Evolutionary conservation across 108 stramenopile species (phyloP).

Genomic region (Mayamaea pseudoterrestris): DNA sequence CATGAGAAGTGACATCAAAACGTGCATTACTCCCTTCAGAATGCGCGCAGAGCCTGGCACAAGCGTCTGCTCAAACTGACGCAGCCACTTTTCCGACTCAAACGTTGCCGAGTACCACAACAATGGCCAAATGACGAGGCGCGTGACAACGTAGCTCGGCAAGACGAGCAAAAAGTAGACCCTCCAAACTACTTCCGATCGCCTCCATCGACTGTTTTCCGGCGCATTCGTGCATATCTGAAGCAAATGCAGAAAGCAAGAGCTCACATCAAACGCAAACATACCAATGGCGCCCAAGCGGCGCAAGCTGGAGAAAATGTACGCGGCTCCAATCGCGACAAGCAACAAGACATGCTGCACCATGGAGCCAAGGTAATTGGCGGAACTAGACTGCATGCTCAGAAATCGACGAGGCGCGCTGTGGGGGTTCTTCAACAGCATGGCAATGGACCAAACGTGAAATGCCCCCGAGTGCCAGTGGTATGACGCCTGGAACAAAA

Average conservation of each 20-base stretch:
- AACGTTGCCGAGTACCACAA: constrained; percentile 54
- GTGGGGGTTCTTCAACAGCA: constrained; percentile 28
- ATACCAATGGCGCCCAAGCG: constrained; percentile 60
- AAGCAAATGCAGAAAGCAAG: constrained; percentile 51
- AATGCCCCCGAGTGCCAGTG: constrained; percentile 67
- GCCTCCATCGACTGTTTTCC: constrained; percentile 7
- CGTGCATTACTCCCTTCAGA: no score
- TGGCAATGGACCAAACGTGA: constrained; percentile 41
- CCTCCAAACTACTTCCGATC: constrained; percentile 16
- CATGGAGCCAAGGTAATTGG: constrained; percentile 30
- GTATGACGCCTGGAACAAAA: constrained; percentile 63
- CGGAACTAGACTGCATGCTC: constrained; percentile 5
- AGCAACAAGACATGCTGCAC: constrained; percentile 52
- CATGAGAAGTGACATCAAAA: no score
- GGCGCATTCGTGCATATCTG: constrained; percentile 53
- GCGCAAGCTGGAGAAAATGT: constrained; percentile 55
- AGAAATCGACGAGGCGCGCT: neutral
- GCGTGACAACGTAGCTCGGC: constrained; percentile 51
- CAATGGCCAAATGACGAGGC: constrained; percentile 62
- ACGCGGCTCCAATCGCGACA: constrained; percentile 33
- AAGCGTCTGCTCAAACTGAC: constrained; percentile 64
- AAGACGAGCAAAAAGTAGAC: constrained; percentile 46
- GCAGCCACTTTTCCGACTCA: constrained; percentile 64
- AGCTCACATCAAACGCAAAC: constrained; percentile 59
- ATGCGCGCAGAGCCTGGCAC: constrained; percentile 24